Evolutionary conservation across 2,329 filamentous ascomycete species (phyloP).

Genomic region (Tolypocladium ovalisporum): DNA sequence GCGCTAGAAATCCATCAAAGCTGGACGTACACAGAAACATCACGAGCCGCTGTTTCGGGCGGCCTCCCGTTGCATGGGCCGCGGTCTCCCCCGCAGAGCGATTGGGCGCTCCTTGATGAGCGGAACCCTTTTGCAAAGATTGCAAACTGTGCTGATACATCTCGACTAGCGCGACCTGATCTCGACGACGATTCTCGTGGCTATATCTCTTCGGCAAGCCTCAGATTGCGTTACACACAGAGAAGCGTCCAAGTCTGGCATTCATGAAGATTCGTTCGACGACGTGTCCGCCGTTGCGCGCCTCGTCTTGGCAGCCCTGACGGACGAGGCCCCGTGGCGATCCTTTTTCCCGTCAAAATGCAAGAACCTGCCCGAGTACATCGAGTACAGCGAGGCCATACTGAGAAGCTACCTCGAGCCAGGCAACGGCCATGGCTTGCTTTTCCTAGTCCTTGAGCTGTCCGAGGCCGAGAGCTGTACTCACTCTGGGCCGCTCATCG

Average conservation of each 20-base stretch:
- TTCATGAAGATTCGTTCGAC: constrained; percentile 6
- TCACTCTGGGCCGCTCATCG: constrained; percentile 1
- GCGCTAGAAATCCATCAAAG: background rate
- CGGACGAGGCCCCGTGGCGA: constrained; percentile 7
- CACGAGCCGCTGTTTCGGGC: background rate
- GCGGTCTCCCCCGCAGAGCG: background rate
- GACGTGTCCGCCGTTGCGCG: constrained; percentile 9
- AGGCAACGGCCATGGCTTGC: background rate
- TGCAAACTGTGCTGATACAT: background rate
- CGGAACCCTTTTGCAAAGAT: too few relatives aligned
- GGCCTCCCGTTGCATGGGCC: background rate
- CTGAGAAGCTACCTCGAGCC: constrained; percentile 1
- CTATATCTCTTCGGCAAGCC: background rate
- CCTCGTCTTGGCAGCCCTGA: constrained; percentile 6
- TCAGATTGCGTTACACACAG: background rate
- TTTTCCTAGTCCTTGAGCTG: constrained; percentile 7
- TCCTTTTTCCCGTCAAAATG: constrained; percentile 3
- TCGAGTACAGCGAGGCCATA: background rate
- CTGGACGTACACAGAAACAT: background rate
- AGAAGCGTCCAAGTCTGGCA: background rate
- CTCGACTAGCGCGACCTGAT: background rate
- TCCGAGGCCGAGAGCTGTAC: background rate
- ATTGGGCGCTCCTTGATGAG: background rate
- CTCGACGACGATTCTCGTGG: background rate
- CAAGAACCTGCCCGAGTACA: background rate